Conservation (phyloP, 176 grass and related monocot species). For the Phoenix dactylifera region DNA sequence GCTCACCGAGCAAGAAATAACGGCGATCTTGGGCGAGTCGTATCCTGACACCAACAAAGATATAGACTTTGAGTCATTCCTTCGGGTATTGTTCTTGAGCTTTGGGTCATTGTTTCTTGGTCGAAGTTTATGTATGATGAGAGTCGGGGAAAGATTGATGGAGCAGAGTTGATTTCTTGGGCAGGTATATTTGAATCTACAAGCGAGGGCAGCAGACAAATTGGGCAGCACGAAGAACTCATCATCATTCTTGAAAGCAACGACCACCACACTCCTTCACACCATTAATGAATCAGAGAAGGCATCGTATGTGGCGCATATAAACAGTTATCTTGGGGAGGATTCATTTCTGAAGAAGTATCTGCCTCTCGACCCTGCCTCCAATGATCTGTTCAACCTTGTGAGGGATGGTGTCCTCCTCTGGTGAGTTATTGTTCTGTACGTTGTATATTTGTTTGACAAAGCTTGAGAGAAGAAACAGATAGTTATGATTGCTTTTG, state of each 20-base stretch:
- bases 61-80: slow-evolving; percentile 85
- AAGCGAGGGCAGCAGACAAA: slow-evolving; percentile 47
- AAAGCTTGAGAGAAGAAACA: too few species aligned
- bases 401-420: slow-evolving; percentile 89
- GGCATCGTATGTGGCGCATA: slow-evolving; percentile 84
- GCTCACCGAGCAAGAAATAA: slow-evolving; percentile 57
- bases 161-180: not conserved
- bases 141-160: too few species aligned
- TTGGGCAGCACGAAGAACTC: slow-evolving; percentile 43
- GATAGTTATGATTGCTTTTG: too few species aligned
- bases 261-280: slow-evolving; percentile 71
- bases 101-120: too few species aligned
- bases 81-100: slow-evolving; percentile 30
- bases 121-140: too few species aligned
- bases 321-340: slow-evolving; percentile 79
- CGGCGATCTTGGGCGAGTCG: slow-evolving; percentile 44
- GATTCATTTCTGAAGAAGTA: slow-evolving; percentile 90
- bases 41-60: slow-evolving; percentile 55
- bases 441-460: too few species aligned
- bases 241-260: slow-evolving; percentile 84
- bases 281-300: slow-evolving; percentile 93
- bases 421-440: slow-evolving; percentile 39
- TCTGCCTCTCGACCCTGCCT: slow-evolving; percentile 65
- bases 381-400: slow-evolving; percentile 73
- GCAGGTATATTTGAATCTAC: slow-evolving; percentile 81